Evolutionary conservation across 192 early-diverging fungal species (phyloP), one percentile per base, ranked within the genome.

Genomic region (Coemansia furcata): DNA sequence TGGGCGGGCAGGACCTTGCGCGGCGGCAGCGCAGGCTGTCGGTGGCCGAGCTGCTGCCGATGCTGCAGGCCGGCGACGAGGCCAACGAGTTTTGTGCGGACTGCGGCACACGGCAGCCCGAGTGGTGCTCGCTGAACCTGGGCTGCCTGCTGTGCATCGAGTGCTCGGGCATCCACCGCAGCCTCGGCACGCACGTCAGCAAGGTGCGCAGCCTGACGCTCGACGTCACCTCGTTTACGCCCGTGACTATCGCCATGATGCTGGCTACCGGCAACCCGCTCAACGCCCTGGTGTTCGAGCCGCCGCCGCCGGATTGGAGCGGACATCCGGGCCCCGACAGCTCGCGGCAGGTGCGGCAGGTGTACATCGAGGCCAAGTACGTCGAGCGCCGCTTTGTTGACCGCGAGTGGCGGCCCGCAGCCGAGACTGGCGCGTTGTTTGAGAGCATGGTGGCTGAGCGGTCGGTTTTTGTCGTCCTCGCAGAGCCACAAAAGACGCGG

Each of bases 121-220:
- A 93, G 67, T 97, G 95, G 95, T 92, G 92, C 62, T 88, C 89
- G 78, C 90, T 91, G 23, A 95, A 93, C 59, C 85, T 93, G 35
- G 92, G 93, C 35, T 88, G 88, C 10, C 76, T 94, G 21, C 47
- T 97, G 38, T 97, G 93, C 69, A 97, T 95, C 44, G 90, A 88
- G 46, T 97, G 95, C 71, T 96, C 94, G 32, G 95, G 95, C 44
- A 90, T 96, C 33, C 95, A 97, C 74, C 91, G 95, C 66, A 91
- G 94, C 42, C 71, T 97, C 19, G 95, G 95, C 33, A 89, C 92
- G 8, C 94, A 96, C 75, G 85, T 97, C 33, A 93, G 90, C 74
- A 95, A 95, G 76, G 91, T 94, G 55, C 84, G 92, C 47, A 93
- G 92, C 4, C 70, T 97, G 67, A 87, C 86, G 3, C 76, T 97